Evolutionary conservation across 208 protist genomes (phyloP).

Genomic region (Leishmania tropica): DNA sequence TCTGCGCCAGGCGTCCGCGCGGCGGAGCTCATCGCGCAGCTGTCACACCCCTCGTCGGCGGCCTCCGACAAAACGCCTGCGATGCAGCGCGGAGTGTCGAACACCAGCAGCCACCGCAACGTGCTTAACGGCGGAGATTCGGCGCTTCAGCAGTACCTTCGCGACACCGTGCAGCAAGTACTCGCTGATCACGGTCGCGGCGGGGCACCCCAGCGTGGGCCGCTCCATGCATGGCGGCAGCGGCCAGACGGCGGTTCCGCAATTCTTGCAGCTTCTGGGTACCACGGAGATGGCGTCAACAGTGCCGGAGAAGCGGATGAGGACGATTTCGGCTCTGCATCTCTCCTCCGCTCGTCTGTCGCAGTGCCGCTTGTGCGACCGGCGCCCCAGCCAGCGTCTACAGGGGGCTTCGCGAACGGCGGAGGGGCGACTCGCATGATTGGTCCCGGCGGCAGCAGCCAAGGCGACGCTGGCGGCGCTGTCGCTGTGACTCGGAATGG

Average conservation of each 20-base stretch:
- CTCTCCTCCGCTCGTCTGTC: slow-evolving; percentile 17
- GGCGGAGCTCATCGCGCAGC: slow-evolving; percentile 18
- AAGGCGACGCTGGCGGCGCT: neutral
- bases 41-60: neutral
- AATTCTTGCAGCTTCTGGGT: neutral
- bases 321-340: slow-evolving; percentile 30
- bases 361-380: slow-evolving; percentile 6
- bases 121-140: slow-evolving; percentile 2
- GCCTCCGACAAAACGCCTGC: neutral
- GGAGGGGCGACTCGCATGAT: neutral
- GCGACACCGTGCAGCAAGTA: slow-evolving; percentile 31
- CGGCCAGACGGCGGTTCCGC: neutral
- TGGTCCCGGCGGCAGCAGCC: neutral
- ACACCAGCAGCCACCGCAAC: neutral
- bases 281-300: neutral
- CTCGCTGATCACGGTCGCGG: slow-evolving; percentile 2
- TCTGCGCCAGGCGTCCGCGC: slow-evolving; percentile 4
- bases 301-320: slow-evolving; percentile 6
- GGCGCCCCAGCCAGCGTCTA: neutral
- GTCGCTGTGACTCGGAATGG: neutral
- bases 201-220: neutral
- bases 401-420: neutral
- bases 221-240: neutral
- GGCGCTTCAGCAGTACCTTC: slow-evolving; percentile 27
- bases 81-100: neutral